A percentile compares a stretch with the other conserved stretches of the same genome.
Conservation (phyloP, 2,329 filamentous ascomycete species). For the Emmonsiellopsis sp. region DNA sequence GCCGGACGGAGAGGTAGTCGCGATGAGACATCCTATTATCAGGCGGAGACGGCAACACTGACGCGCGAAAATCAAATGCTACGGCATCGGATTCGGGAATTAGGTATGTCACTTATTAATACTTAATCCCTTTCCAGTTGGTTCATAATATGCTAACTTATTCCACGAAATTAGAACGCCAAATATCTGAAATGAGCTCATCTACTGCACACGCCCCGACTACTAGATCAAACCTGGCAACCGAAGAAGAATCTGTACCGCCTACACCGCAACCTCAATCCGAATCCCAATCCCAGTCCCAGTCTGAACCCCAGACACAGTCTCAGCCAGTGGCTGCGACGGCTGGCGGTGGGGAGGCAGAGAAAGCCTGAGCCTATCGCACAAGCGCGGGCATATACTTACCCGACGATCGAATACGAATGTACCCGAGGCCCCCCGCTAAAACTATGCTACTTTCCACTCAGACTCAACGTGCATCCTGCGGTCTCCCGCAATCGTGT, state of each 20-base stretch:
- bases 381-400: no score
- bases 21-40: conserved; percentile 40
- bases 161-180: conserved; percentile 18
- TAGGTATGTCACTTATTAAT: conserved; percentile 26
- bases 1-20: conserved; percentile 29
- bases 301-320: no score
- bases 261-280: neutral
- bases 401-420: no score
- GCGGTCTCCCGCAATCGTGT: no score
- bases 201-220: conserved; percentile 12
- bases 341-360: conserved; percentile 2
- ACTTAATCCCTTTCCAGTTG: neutral
- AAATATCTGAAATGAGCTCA: conserved; percentile 22
- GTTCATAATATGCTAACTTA: conserved; percentile 6
- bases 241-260: conserved; percentile 11
- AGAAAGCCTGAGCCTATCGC: neutral
- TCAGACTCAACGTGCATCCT: no score
- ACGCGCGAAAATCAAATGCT: conserved; percentile 42
- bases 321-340: no score
- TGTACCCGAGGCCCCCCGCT: no score
- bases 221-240: conserved; percentile 13
- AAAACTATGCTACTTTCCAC: no score
- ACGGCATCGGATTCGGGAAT: conserved; percentile 37
- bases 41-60: conserved; percentile 39
- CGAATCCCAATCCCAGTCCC: neutral